A percentile compares a stretch with the other conserved stretches of the same genome.
Evolutionary conservation across 164 flowering plant genomes (phyloP).

Genomic region (Vitis labrusca): DNA sequence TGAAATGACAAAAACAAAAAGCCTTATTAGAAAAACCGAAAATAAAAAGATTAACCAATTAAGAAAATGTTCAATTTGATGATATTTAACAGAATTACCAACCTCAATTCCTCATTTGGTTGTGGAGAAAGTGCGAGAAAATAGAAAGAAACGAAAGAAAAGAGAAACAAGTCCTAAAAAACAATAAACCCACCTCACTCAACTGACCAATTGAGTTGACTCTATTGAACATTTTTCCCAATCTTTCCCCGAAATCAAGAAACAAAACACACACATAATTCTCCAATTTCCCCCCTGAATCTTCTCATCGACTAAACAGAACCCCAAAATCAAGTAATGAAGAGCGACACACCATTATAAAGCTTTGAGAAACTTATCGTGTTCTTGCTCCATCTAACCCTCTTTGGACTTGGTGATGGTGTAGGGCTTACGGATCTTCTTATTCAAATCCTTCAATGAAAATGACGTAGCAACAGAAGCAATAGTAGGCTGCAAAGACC

Average conservation of each 20-base stretch:
- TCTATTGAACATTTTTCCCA: neutral
- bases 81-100: neutral
- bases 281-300: neutral
- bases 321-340: neutral
- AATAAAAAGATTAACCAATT: neutral
- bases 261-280: neutral
- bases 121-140: neutral
- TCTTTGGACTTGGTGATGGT: conserved; percentile 68
- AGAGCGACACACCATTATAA: conserved; percentile 47
- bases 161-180: neutral
- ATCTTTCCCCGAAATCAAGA: neutral
- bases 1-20: too few relatives aligned
- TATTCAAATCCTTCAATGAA: conserved; percentile 29
- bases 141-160: neutral
- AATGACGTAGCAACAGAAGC: neutral
- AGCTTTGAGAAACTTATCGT: conserved; percentile 68
- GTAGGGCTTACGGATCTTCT: conserved; percentile 66
- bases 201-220: too few relatives aligned
- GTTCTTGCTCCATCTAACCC: conserved; percentile 69
- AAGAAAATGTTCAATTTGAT: too few relatives aligned
- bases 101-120: neutral
- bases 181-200: neutral
- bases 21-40: too few relatives aligned
- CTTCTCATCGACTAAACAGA: neutral
- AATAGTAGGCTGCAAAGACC: conserved; percentile 11